Percentiles rank a stretch among this genome's conserved stretches.
phyloP scores from a whole-genome alignment of 2,329 filamentous ascomycete species.

The Raffaelea ambrosiae region DNA sequence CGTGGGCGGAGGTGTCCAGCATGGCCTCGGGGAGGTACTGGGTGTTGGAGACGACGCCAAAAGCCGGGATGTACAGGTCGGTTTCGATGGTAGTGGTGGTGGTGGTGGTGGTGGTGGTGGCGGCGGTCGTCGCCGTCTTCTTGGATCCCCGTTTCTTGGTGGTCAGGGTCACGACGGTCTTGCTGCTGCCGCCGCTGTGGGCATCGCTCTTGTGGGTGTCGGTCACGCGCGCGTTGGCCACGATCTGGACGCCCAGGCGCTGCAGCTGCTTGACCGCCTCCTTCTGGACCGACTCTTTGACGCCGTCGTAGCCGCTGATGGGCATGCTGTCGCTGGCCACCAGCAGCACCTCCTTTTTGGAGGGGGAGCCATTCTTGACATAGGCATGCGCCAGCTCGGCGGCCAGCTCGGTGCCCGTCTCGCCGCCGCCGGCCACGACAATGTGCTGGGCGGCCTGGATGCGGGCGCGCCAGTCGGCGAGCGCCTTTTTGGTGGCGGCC shows the following conservation, averaged over 20 bases:
- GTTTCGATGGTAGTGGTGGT: conserved; percentile 4
- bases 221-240: conserved; percentile 32
- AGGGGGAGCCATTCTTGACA: conserved; percentile 15
- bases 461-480: conserved; percentile 26
- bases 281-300: conserved; percentile 29
- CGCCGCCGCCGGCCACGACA: conserved; percentile 42
- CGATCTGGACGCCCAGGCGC: conserved; percentile 24
- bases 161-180: conserved; percentile 6
- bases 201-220: no score
- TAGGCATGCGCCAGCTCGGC: conserved; percentile 44
- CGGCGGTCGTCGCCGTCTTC: no score
- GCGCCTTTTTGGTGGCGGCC: conserved; percentile 29
- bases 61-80: conserved; percentile 36
- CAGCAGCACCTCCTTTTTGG: conserved; percentile 36
- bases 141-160: no score
- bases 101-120: neutral
- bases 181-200: neutral
- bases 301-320: conserved; percentile 18
- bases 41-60: conserved; percentile 35
- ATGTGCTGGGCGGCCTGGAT: conserved; percentile 36
- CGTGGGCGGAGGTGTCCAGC: conserved; percentile 15
- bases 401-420: conserved; percentile 41
- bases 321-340: conserved; percentile 30
- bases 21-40: conserved; percentile 17
- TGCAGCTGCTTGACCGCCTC: conserved; percentile 28